Evolutionary conservation across 108 stramenopile species (phyloP), one percentile per base, ranked within the genome.

Genomic region (Cyclotella atomus): DNA sequence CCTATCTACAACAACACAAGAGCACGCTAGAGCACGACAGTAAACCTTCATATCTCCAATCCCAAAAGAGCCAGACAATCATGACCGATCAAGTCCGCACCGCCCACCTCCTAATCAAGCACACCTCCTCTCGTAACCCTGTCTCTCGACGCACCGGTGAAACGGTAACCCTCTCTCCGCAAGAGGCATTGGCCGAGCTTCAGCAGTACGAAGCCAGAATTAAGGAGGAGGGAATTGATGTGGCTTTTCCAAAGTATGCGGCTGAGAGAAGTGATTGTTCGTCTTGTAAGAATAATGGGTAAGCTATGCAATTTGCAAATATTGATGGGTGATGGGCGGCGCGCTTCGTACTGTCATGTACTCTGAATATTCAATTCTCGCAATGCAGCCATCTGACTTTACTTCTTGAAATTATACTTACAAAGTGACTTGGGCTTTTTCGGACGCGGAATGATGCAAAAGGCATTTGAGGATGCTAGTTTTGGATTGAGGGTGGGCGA

Each of bases 51-150:
- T 12, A 7, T 41, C 38, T 7, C 38, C 12, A 7, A 41, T 12
- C 38, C 38, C 38, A 41, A 7, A 7, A 41, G 50, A 52, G 14
- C 50, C 8, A 7, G 14, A 17, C 50, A 35, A 36, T 12, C 60
- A 61, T 61, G 60, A 43, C 60, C 20, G 60, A 61, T 41, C 81
- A 92, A 91, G 93, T 95, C 38, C 90, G 91, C 30, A 80, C 87
- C 54, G 91, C 95, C 49, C 98, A 98, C 77, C 85, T 98, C 64
- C 91, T 98, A 14, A 89, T 97, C 84, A 98, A 98, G 84, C 97
- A 98, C 88, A 94, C 92, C 9, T 93, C 91, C 19, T 92, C 88
- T 28, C 77, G 91, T 3, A 89, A 91, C 59, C 89, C 84, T 25
- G 85, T 93, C 41, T 96, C 95, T 20, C 85, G 96, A 50, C 83